A percentile compares a stretch with the other conserved stretches of the same genome.
phyloP scores from a whole-genome alignment of 1,284 basidiomycete species.

The Jaminaea rosea region DNA sequence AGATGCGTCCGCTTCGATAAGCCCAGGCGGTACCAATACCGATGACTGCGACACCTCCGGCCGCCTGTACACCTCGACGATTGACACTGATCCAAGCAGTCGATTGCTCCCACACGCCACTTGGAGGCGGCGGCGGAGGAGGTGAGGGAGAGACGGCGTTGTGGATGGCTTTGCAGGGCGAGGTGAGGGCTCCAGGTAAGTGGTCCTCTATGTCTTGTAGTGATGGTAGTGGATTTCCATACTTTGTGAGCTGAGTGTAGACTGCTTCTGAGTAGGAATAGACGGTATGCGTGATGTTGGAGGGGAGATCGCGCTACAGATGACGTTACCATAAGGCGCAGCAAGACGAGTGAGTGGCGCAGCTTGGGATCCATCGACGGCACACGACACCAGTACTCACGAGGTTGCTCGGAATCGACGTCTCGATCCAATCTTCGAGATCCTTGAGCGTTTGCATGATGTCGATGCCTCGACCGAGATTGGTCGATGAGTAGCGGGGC shows the following conservation, averaged over 20 bases:
- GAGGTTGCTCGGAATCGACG: conserved; percentile 14
- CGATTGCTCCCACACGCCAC: not conserved
- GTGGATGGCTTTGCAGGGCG: too few relatives aligned
- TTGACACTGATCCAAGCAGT: conserved; percentile 13
- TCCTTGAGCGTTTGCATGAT: conserved; percentile 35
- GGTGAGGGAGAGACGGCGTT: too few relatives aligned
- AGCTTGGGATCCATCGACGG: not conserved
- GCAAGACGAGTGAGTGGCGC: not conserved
- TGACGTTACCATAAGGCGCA: not conserved
- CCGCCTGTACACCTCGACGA: conserved; percentile 8
- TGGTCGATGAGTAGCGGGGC: not conserved
- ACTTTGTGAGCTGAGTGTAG: conserved; percentile 30
- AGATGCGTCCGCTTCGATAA: conserved; percentile 14
- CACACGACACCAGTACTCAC: not conserved
- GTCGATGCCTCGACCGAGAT: too few relatives aligned
- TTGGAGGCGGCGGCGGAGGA: conserved; percentile 18
- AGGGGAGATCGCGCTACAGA: conserved; percentile 25
- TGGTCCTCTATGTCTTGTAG: conserved; percentile 14
- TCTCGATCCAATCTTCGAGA: conserved; percentile 36
- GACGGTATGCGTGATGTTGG: conserved; percentile 23
- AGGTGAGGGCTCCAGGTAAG: conserved; percentile 10
- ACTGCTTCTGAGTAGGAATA: conserved; percentile 27
- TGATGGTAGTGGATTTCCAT: conserved; percentile 25
- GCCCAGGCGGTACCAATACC: conserved; percentile 19
- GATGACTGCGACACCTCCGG: conserved; percentile 15